These are phyloP conservation scores for Silene coronaria DNA, from an alignment of 179 eudicot species.

Conservation along the genomic window DNA sequence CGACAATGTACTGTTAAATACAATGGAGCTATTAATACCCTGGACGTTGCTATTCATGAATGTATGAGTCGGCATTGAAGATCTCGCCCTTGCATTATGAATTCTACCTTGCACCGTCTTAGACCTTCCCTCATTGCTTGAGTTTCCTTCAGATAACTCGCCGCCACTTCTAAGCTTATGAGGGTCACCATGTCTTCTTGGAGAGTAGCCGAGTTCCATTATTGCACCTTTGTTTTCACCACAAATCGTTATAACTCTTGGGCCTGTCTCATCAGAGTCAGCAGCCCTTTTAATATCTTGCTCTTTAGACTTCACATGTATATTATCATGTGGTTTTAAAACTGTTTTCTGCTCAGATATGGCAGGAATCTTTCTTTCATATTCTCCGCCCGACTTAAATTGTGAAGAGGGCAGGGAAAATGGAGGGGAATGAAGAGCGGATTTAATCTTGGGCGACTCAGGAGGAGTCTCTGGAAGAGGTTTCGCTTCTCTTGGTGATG, in stretches of 20 bases:
- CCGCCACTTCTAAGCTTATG: slow-evolving; percentile 14
- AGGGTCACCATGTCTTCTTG: slow-evolving; percentile 15
- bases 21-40: slow-evolving; percentile 61
- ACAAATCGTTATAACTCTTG: slow-evolving; percentile 48
- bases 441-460: slow-evolving; percentile 24
- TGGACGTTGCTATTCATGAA: slow-evolving; percentile 75
- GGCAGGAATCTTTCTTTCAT: slow-evolving; percentile 15
- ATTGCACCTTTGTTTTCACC: slow-evolving; percentile 78
- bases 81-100: slow-evolving; percentile 9
- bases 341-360: slow-evolving; percentile 25
- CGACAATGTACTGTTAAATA: slow-evolving; percentile 32
- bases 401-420: slow-evolving; percentile 29
- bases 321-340: slow-evolving; percentile 2
- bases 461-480: slow-evolving; percentile 28
- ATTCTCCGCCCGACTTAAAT: slow-evolving; percentile 20
- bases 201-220: slow-evolving; percentile 51
- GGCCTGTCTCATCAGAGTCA: slow-evolving; percentile 21
- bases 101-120: slow-evolving; percentile 5
- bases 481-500: slow-evolving; percentile 21
- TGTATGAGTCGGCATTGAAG: slow-evolving; percentile 30
- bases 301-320: slow-evolving; percentile 12
- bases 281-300: slow-evolving; percentile 16
- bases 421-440: slow-evolving; percentile 18
- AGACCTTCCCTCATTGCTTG: slow-evolving; percentile 10
- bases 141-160: slow-evolving; percentile 2